phyloP scores from a whole-genome alignment of 2,329 filamentous ascomycete genomes.

The Neofusicoccum parvum region DNA sequence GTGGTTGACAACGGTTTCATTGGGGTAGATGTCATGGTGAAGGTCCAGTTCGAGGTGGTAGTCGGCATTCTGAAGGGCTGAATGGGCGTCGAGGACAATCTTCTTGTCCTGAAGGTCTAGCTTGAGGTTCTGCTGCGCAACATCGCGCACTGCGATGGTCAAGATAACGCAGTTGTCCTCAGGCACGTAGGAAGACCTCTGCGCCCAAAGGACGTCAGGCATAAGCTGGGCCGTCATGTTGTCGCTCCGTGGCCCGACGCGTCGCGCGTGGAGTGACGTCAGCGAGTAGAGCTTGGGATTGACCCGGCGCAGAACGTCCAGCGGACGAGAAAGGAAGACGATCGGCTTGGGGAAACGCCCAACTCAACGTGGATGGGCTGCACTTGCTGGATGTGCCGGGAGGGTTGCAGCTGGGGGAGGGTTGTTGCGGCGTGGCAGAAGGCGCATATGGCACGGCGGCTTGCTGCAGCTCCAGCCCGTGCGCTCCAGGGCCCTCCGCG shows the following conservation, averaged over 20 bases:
- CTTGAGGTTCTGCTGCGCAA: background rate
- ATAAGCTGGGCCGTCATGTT: background rate
- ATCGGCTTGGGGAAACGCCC: no score
- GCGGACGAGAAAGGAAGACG: background rate
- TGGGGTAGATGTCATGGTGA: background rate
- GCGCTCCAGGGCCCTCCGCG: background rate
- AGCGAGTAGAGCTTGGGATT: background rate
- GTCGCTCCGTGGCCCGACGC: background rate
- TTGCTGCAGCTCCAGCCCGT: background rate
- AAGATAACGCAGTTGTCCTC: background rate
- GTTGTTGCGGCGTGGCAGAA: background rate
- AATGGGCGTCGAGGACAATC: background rate
- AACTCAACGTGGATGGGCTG: no score
- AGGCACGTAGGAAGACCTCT: background rate
- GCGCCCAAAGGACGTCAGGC: background rate
- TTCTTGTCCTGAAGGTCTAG: background rate
- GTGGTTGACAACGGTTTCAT: background rate
- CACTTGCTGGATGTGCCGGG: background rate
- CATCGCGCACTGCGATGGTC: background rate
- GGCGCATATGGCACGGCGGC: background rate
- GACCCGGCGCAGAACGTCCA: background rate
- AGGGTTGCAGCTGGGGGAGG: background rate
- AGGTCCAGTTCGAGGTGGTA: background rate
- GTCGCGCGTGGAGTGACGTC: background rate
- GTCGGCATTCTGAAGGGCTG: background rate